phyloP scores from a whole-genome alignment of 1,284 basidiomycete species.

The Ustilago hordei region DNA sequence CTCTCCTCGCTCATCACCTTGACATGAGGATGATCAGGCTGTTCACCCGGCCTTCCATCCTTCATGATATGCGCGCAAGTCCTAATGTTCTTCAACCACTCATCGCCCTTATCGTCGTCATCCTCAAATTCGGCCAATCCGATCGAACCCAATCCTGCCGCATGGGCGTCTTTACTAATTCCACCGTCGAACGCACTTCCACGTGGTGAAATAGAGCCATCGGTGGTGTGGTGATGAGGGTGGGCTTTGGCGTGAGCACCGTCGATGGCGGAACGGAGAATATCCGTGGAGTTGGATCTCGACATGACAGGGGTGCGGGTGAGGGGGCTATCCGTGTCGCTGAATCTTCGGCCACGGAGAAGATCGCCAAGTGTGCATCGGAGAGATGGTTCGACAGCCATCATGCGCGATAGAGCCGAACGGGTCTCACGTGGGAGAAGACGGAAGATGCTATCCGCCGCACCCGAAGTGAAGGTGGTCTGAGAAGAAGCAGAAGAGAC shows the following conservation, averaged over 20 bases:
- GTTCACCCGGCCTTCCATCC: slow-evolving; percentile 53
- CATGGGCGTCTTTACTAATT: slow-evolving; percentile 45
- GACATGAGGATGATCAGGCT: slow-evolving; percentile 65
- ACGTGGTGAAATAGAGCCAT: slow-evolving; percentile 35
- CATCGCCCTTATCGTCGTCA: slow-evolving; percentile 70
- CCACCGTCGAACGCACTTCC: slow-evolving; percentile 26
- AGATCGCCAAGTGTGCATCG: slow-evolving; percentile 95
- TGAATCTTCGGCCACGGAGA: slow-evolving; percentile 77
- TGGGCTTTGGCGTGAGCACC: slow-evolving; percentile 31
- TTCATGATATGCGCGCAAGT: slow-evolving; percentile 65
- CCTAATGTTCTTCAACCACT: slow-evolving; percentile 69
- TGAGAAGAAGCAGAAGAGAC: slow-evolving; percentile 75
- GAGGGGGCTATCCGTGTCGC: slow-evolving; percentile 60
- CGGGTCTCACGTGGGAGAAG: slow-evolving; percentile 86
- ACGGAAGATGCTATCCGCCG: slow-evolving; percentile 98
- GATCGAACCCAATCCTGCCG: slow-evolving; percentile 46
- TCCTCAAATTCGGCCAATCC: slow-evolving; percentile 66
- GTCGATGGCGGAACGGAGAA: slow-evolving; percentile 47
- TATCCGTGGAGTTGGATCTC: slow-evolving; percentile 55
- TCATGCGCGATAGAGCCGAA: slow-evolving; percentile 88
- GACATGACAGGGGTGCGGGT: slow-evolving; percentile 63
- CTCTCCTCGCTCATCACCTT: slow-evolving; percentile 58
- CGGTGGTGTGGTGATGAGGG: slow-evolving; percentile 7
- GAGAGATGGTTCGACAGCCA: slow-evolving; percentile 86
- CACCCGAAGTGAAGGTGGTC: slow-evolving; percentile 81